Percentiles rank a stretch among this genome's conserved stretches.
These are phyloP conservation scores for Blyttiomyces sp. DNA, from an alignment of 371 early-diverging fungal species.

Conservation along the genomic window DNA sequence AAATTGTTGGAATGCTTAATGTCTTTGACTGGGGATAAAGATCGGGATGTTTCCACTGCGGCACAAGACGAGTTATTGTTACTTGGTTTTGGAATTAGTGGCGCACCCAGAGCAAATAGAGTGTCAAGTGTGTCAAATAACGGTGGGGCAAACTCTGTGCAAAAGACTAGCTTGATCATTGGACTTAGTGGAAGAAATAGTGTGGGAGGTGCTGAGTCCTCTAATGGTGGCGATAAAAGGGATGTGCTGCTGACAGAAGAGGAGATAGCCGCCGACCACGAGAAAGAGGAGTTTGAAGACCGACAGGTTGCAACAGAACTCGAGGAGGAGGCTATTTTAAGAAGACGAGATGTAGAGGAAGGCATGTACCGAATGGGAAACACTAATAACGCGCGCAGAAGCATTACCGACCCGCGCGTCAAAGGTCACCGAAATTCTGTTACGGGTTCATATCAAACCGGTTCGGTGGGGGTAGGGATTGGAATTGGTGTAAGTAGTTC, in stretches of 20 bases:
- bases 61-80: conserved; percentile 11
- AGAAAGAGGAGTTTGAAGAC: conserved; percentile 10
- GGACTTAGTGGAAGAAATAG: not conserved
- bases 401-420: too few species aligned
- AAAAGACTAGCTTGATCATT: not conserved
- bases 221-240: not conserved
- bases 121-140: too few species aligned
- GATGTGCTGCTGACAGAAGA: not conserved
- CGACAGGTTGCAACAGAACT: conserved; percentile 5
- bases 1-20: conserved; percentile 13
- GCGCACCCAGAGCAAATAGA: not conserved
- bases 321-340: too few species aligned
- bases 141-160: not conserved
- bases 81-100: not conserved
- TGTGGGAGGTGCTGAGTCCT: not conserved
- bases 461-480: too few species aligned
- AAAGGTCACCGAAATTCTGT: too few species aligned
- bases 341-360: too few species aligned
- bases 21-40: conserved; percentile 7
- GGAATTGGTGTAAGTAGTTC: too few species aligned
- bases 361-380: too few species aligned
- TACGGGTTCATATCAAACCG: too few species aligned
- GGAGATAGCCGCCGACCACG: conserved; percentile 1
- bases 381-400: too few species aligned
- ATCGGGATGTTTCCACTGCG: conserved; percentile 6